phyloP scores from a whole-genome alignment of 108 stramenopile genomes.

The Mayamaea pseudoterrestris region DNA sequence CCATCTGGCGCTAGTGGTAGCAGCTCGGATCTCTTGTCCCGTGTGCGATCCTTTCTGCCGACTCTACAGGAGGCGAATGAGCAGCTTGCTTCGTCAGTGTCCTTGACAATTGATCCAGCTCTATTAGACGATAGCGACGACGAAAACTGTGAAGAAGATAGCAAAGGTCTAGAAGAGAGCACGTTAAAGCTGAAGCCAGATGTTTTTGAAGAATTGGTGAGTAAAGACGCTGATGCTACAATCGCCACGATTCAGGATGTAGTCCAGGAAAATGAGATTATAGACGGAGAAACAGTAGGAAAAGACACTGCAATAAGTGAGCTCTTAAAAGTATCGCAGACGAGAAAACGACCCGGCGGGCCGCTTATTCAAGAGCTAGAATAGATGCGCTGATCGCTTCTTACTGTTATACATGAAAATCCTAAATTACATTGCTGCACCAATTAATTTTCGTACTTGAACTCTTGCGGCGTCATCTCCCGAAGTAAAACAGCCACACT shows the following conservation, averaged over 20 bases:
- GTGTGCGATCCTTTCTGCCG: not conserved
- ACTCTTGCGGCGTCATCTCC: conserved; percentile 76
- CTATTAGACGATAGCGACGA: not conserved
- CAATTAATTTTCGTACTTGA: not conserved
- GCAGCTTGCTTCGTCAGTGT: too few relatives aligned
- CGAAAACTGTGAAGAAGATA: not conserved
- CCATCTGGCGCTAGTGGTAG: too few relatives aligned
- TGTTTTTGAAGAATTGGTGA: not conserved
- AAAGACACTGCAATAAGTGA: not conserved
- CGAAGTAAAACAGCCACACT: conserved; percentile 92
- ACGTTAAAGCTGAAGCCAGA: too few relatives aligned
- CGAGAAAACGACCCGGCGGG: not conserved
- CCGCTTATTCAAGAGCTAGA: not conserved
- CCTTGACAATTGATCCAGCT: not conserved
- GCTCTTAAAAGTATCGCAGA: not conserved
- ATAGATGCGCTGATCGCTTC: not conserved
- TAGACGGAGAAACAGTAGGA: not conserved
- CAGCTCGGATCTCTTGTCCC: too few relatives aligned
- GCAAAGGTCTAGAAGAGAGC: not conserved
- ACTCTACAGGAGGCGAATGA: not conserved
- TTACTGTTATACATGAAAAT: not conserved
- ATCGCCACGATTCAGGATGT: not conserved
- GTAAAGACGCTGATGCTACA: not conserved
- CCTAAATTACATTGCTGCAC: not conserved
- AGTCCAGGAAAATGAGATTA: not conserved